A percentile compares a stretch with the other conserved stretches of the same genome.
phyloP scores from a whole-genome alignment of 148 eudicot genomes.

The Talinum fruticosum region DNA sequence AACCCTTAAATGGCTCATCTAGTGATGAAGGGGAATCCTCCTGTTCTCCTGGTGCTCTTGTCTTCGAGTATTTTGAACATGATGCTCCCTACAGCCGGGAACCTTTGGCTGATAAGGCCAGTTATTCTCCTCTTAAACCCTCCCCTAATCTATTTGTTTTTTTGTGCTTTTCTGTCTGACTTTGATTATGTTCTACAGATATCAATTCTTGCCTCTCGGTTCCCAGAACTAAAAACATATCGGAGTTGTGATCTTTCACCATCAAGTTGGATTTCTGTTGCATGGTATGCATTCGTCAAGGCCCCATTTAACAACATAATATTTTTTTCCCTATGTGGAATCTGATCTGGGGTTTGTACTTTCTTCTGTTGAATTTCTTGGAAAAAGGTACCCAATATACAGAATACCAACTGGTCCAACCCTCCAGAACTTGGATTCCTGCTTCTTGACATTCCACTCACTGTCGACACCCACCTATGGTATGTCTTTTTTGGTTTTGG shows the following conservation, averaged over 20 bases:
- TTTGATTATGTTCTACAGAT: conserved; percentile 44
- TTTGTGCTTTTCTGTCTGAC: conserved; percentile 6
- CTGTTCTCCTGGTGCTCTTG: conserved; percentile 56
- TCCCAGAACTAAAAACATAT: conserved; percentile 58
- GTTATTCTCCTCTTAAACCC: conserved; percentile 17
- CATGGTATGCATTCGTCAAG: conserved; percentile 61
- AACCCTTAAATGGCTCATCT: conserved; percentile 42
- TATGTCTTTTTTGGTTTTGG: conserved; percentile 27
- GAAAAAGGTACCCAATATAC: conserved; percentile 84
- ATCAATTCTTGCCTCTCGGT: conserved; percentile 54
- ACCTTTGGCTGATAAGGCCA: conserved; percentile 90
- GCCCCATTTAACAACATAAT: background rate
- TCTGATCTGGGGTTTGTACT: conserved; percentile 12
- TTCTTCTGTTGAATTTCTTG: conserved; percentile 5
- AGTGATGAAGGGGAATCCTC: conserved; percentile 59
- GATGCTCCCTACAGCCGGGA: conserved; percentile 72
- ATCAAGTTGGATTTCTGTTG: conserved; percentile 93
- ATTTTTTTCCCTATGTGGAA: background rate
- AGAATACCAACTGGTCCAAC: conserved; percentile 93
- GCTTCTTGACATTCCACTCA: conserved; percentile 90
- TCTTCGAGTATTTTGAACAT: conserved; percentile 67
- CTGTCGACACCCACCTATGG: conserved; percentile 61
- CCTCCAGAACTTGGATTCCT: conserved; percentile 86
- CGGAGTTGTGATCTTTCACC: conserved; percentile 76
- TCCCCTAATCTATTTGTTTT: background rate